A percentile compares a stretch with the other conserved stretches of the same genome.
Conservation (phyloP, 441 rosid species). For the Populus tomentosa region DNA sequence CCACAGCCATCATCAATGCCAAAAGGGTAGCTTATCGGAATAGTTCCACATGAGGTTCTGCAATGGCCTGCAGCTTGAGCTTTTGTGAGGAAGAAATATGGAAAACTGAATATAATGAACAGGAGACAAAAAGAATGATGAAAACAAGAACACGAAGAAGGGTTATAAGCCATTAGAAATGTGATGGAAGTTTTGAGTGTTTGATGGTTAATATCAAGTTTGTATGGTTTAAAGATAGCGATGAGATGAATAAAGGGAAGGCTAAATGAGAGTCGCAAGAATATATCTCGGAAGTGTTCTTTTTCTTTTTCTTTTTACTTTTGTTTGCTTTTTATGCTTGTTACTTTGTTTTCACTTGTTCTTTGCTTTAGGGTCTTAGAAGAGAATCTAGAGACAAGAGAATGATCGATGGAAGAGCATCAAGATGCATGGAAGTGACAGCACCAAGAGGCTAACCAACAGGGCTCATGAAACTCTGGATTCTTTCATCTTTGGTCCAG, state of each 20-base stretch:
- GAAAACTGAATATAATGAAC: neutral
- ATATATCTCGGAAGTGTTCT: neutral
- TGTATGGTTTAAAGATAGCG: neutral
- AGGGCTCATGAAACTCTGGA: neutral
- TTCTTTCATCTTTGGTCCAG: neutral
- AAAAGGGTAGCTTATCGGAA: conserved; percentile 74
- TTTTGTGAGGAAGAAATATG: conserved; percentile 16
- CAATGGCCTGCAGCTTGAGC: conserved; percentile 49
- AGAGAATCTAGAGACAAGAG: neutral
- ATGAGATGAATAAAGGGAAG: conserved; percentile 19
- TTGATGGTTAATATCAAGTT: neutral
- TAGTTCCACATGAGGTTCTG: conserved; percentile 63
- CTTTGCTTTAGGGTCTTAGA: conserved; percentile 11
- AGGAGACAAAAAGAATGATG: neutral
- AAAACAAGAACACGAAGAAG: conserved; percentile 15
- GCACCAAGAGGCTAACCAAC: neutral
- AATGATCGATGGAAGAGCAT: neutral
- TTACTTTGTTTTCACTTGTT: conserved; percentile 1
- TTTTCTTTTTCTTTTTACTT: conserved; percentile 12
- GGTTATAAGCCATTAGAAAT: conserved; percentile 19
- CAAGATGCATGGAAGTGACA: neutral
- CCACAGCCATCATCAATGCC: conserved; percentile 89
- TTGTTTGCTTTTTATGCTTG: neutral
- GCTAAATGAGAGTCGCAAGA: neutral
- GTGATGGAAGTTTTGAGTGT: neutral